These are phyloP conservation scores for Tetracentron sinense DNA, from an alignment of 164 flowering plant genomes.

Conservation along the genomic window DNA sequence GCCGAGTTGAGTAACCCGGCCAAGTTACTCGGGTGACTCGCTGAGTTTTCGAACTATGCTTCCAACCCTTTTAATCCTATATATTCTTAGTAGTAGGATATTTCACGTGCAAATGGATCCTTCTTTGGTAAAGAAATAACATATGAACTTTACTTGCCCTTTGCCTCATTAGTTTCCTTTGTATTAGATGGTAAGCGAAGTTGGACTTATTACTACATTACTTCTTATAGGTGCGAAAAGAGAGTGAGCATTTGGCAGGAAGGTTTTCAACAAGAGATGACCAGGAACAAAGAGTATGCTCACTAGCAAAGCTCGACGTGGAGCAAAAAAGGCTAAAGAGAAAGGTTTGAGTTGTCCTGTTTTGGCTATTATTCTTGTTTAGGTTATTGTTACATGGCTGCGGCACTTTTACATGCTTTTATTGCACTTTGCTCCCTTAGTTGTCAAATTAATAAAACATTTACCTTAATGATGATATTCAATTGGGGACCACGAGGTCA, in stretches of 20 bases:
- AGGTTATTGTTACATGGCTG: neutral
- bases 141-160: neutral
- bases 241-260: constrained; percentile 62
- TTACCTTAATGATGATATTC: too few relatives aligned
- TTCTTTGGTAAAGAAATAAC: too few relatives aligned
- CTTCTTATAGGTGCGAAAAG: constrained; percentile 62
- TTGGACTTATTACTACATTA: neutral
- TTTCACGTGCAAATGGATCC: too few relatives aligned
- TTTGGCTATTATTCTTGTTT: neutral
- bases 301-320: constrained; percentile 37
- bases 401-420: neutral
- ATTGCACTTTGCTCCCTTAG: neutral
- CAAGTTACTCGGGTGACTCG: too few relatives aligned
- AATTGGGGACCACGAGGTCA: too few relatives aligned
- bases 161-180: neutral
- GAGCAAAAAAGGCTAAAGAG: constrained; percentile 41
- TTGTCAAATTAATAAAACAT: neutral
- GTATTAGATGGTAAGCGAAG: too few relatives aligned
- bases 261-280: constrained; percentile 30
- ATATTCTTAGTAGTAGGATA: too few relatives aligned
- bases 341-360: constrained; percentile 60
- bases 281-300: constrained; percentile 22
- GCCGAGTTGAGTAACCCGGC: too few relatives aligned
- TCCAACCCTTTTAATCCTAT: too few relatives aligned
- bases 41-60: too few relatives aligned